Conservation (phyloP, 148 eudicot genomes). For the Euryodendron excelsum region DNA sequence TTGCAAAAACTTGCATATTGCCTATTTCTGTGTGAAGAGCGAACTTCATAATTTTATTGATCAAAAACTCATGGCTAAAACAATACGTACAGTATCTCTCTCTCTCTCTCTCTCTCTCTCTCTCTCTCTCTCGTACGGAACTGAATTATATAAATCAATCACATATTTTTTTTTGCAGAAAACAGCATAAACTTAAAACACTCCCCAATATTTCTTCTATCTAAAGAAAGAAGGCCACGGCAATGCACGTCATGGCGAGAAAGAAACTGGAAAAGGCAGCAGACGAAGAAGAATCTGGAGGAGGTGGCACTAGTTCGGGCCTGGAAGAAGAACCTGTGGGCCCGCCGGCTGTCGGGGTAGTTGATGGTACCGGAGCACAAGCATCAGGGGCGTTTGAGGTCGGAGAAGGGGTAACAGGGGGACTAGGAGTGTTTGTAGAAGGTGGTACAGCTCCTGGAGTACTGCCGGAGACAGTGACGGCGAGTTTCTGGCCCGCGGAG, state of each 20-base stretch:
- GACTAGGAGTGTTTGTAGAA: neutral
- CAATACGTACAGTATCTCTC: neutral
- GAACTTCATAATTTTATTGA: neutral
- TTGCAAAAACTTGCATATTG: no score
- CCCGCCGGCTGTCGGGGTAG: neutral
- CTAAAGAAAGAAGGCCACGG: conserved; percentile 4
- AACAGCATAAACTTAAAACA: no score
- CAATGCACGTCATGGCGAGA: neutral
- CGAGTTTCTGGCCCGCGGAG: conserved; percentile 13
- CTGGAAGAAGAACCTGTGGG: neutral
- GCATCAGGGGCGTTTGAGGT: conserved; percentile 5
- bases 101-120: no score
- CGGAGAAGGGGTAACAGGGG: conserved; percentile 11
- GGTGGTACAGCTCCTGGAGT: conserved; percentile 16
- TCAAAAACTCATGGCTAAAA: neutral
- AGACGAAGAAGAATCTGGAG: conserved; percentile 5
- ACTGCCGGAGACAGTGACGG: conserved; percentile 17
- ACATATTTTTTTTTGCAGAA: neutral
- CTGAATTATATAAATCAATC: neutral
- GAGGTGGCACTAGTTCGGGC: no score
- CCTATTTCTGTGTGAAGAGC: no score
- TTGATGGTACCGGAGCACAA: conserved; percentile 10
- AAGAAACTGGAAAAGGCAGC: neutral
- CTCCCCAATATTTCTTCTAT: no score
- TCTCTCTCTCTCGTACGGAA: no score